phyloP scores from a whole-genome alignment of 192 early-diverging fungal species.

The Gorgonomyces haynaldii region DNA sequence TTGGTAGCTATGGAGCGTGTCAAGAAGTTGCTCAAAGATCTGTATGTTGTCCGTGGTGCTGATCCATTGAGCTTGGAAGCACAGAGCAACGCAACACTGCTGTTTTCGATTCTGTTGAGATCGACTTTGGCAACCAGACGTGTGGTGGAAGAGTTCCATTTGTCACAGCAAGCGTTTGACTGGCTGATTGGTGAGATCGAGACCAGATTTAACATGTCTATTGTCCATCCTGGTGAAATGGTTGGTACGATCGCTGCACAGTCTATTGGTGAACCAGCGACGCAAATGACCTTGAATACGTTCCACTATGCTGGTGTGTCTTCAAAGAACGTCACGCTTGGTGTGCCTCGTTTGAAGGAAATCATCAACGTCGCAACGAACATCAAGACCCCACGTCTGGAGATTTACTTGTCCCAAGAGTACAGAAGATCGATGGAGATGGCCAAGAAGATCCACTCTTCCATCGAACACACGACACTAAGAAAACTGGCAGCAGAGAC shows the following conservation, averaged over 20 bases:
- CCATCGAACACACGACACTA: slow-evolving; percentile 86
- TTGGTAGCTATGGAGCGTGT: slow-evolving; percentile 65
- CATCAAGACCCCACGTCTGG: slow-evolving; percentile 85
- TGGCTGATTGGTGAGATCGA: slow-evolving; percentile 92
- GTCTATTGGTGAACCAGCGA: slow-evolving; percentile 98
- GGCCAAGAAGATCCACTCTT: slow-evolving; percentile 80
- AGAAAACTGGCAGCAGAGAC: slow-evolving; percentile 67
- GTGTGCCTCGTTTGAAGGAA: slow-evolving; percentile 97
- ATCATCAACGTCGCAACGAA: slow-evolving; percentile 97
- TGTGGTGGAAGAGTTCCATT: slow-evolving; percentile 82
- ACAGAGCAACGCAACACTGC: slow-evolving; percentile 83
- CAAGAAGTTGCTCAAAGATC: slow-evolving; percentile 53
- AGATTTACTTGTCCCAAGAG: slow-evolving; percentile 60
- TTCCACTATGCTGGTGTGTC: slow-evolving; percentile 99
- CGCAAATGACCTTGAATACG: slow-evolving; percentile 99
- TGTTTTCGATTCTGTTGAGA: slow-evolving; percentile 79
- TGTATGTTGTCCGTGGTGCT: slow-evolving; percentile 74
- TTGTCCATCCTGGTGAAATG: slow-evolving; percentile 95
- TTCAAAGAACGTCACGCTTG: slow-evolving; percentile 92
- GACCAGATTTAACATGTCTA: slow-evolving; percentile 75
- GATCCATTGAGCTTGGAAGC: slow-evolving; percentile 77
- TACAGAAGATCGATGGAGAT: slow-evolving; percentile 59
- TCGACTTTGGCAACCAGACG: slow-evolving; percentile 71
- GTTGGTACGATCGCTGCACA: slow-evolving; percentile 96
- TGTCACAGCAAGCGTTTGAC: slow-evolving; percentile 79